These are phyloP conservation scores for sunflower (Helianthus annuus) DNA, from an alignment of 129 eudicot genomes.

Conservation along the genomic window HanXRQr2.0-SUNRISE NC_035440.2:150350859-150351358, in stretches of 20 bases:
- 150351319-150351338: slow-evolving; percentile 91
- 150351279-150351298: neutral
- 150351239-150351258: too few species aligned
- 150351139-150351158: too few species aligned
- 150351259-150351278: too few species aligned
- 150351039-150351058: slow-evolving; percentile 92
- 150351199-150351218: too few species aligned
- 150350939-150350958: neutral
- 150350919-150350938: neutral
- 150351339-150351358: slow-evolving; percentile 92
- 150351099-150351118: neutral
- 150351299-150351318: slow-evolving; percentile 5
- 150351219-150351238: neutral
- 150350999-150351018: slow-evolving; percentile 63
- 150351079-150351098: slow-evolving; percentile 7
- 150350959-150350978: neutral
- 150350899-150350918: neutral
- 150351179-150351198: neutral
- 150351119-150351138: too few species aligned
- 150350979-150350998: neutral
- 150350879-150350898: neutral
- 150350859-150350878: neutral
- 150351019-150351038: slow-evolving; percentile 99
- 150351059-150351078: slow-evolving; percentile 48
- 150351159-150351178: neutral